Evolutionary conservation across 495 filamentous ascomycete genomes (phyloP), one percentile per base, ranked within the genome.

Genomic region (Xylaria longipes): DNA sequence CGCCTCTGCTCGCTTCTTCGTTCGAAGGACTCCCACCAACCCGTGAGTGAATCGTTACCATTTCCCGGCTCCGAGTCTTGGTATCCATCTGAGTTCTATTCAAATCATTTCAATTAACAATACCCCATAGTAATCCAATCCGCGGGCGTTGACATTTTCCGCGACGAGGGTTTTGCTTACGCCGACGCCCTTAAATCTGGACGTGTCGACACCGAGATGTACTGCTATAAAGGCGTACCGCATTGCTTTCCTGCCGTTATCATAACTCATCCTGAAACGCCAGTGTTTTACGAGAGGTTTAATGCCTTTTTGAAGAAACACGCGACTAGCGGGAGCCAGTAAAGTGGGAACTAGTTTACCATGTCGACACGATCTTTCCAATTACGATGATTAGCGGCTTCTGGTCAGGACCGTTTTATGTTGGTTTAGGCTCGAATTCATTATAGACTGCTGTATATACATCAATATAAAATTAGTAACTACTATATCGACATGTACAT

Each of bases 91-190:
- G 12, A 17, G 5, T 52, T 29, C n/a, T 57, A 35, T 14, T 3
- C 63, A 17, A 64, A 33, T 27, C 29, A 35, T 37, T 48, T 33
- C 9, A 7, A 41, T 57, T 70, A 41, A 70, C 57, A 50, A 63
- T 17, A 1, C 27, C 25, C 20, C 6, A 22, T 58, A 79, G 77
- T 78, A 35, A 73, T 79, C 43, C 72, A 76, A 72, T 74, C 61
- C 66, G 76, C 72, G 1, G 77, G 77, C 31, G 58, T 71, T 12
- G 77, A 79, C 48, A 61, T 73, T 14, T 50, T 78, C 35, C 72
- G 77, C 35, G 77, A 79, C 61, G 74, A 75, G 15, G 70, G 69
- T 27, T 69, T 79, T 14, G 77, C 76, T n/a, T 79, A 78, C 56
- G 74, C 70, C 61, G 74, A 76, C 50, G 74, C 76, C 37, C 74